Evolutionary conservation across 495 filamentous ascomycete genomes (phyloP), one percentile per base, ranked within the genome.

Genomic region (Tricharina praecox): DNA sequence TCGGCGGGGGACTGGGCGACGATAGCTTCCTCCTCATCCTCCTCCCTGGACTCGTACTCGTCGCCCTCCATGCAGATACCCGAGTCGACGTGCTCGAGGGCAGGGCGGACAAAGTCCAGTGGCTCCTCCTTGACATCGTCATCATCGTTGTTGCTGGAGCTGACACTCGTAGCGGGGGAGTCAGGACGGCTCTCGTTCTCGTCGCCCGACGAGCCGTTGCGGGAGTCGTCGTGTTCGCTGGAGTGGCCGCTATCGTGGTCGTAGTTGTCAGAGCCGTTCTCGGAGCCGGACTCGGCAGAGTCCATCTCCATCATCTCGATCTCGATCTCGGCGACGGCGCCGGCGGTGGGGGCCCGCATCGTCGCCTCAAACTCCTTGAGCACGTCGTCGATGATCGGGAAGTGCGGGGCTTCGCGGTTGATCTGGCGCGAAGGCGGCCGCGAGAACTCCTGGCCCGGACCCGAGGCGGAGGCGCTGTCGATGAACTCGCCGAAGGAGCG

Each of bases 381-480:
- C 11, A 44, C 23, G 23, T 44, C 41, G 10, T 44, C 41, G 41
- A 44, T 44, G n/a, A 44, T 44, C 3, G 41, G 41, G 28, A 44
- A 44, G 37, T 40, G 37, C 2, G 37, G 37, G 11, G 21, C 20
- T 40, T 40, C 37, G n/a, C 21, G 15, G n/a, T 16, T 40, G n/a
- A n/a, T 20, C 10, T 15, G n/a, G n/a, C 15, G 10, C 10, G 37
- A 3, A 1, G 37, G 18, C 10, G 37, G 37, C 37, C 20, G 15
- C 10, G 37, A 40, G 20, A 40, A 40, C 16, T 40, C 37, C n/a
- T 16, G 37, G 21, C 37, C 37, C 7, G 13, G 7, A 7, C 28
- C 28, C 7, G 28, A 7, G 2, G n/a, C 37, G 37, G n/a, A 16
- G 18, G 37, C 13, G 11, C n/a, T 19, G 3, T 40, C 37, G 18